Evolutionary conservation across 768 basidiomycete species (phyloP), one percentile per base, ranked within the genome.

Genomic region (Sporobolomyces phaffii): DNA sequence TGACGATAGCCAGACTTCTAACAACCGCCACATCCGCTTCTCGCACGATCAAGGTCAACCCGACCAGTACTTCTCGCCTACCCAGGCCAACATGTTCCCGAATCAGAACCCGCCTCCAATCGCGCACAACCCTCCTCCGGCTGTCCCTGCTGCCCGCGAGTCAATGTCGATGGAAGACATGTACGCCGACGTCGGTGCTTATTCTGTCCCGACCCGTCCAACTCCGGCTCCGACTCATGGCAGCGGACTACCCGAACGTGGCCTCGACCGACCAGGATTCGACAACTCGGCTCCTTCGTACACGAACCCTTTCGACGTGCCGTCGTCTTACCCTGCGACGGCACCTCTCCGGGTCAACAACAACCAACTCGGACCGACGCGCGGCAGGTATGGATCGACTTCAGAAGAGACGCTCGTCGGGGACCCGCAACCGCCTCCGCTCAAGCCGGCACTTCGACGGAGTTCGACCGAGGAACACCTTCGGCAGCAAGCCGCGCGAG

Each of bases 391-490:
- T 53, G 45, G 62, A 31, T 43, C 62, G 4, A 36, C 62, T 22
- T 56, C 53, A 34, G 44, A 63, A 29, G 62, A 63, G 20, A 63
- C 62, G 2, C 62, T 63, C 53, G 62, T 63, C 34, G 53, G 53
- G 9, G 53, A 56, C 18, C 40, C 33, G 10, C 29, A 52, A 28
- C 40, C 61, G 28, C 56, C 41, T 33, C 56, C 58, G 10, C 49
- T 73, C 29, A 73, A 73, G 51, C 72, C 72, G 2, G 69, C 72
- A n/a, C 47, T 73, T 24, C 48, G 62, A 10, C 64, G 69, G 1
- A 62, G 60, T 22, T 49, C 58, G 40, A 73, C 72, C 9, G 72
- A 73, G 29, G 69, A 70, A 31, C 61, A 68, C 38, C 62, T 69
- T 29, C 56, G 64, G 22, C 60, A 49, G 22, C 59, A 68, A 43